Evolutionary conservation across 768 basidiomycete species (phyloP), one percentile per base, ranked within the genome.

Genomic region (Austroboletus eburneus): DNA sequence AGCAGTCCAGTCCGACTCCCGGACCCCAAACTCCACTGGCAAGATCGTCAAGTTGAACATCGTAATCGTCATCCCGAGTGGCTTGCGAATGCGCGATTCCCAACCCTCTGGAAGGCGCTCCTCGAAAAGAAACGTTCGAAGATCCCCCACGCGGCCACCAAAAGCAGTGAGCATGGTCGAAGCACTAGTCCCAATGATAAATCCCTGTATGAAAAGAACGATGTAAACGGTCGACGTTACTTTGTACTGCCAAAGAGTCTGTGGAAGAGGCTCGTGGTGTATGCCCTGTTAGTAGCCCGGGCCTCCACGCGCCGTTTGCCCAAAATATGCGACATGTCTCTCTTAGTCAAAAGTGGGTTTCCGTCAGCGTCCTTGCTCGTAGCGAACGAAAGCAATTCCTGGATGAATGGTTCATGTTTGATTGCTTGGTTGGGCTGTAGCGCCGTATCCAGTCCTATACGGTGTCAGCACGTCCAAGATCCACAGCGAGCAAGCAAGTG

Each of bases 191-290:
- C 29, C 29, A 29, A 7, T 13, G 29, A 7, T 29, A 13, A 7
- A 29, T n/a, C n/a, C n/a, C n/a, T n/a, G n/a, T n/a, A n/a, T n/a
- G 29, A 29, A 29, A 29, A 13, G 3, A 13, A 71, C 80, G 43
- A n/a, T n/a, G n/a, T n/a, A n/a, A n/a, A n/a, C n/a, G n/a, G n/a
- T n/a, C n/a, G n/a, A n/a, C n/a, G n/a, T n/a, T 56, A 88, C 86
- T 88, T 87, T 27, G 83, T 59, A 41, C 79, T 80, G 4, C 82
- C 82, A 57, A 91, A 88, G 24, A 79, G 54, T 58, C 76, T 80
- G 58, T 89, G 87, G 48, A 71, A 62, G 4, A 62, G 53, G 38
- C 64, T 69, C 2, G 79, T 65, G 3, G 76, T 71, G 53, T 76
- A 91, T 70, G n/a, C n/a, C n/a, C n/a, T n/a, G n/a, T n/a, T n/a